These are phyloP conservation scores for Talaromyces sp. DNA, from an alignment of 2,329 filamentous ascomycete species.

Conservation along the genomic window DNA sequence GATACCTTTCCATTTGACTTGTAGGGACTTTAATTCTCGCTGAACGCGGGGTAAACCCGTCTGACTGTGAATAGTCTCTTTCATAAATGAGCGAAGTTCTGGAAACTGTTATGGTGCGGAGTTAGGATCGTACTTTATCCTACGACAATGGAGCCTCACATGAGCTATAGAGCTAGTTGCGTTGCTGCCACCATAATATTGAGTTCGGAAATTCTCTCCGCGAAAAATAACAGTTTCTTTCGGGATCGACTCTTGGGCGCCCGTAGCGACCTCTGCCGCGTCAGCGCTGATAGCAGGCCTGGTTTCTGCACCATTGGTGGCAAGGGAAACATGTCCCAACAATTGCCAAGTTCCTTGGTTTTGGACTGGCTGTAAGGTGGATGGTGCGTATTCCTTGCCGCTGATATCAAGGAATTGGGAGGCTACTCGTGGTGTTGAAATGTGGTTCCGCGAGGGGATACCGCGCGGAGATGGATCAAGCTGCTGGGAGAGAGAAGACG, in stretches of 20 bases:
- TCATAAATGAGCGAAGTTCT: conserved; percentile 25
- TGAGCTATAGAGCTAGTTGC: conserved; percentile 23
- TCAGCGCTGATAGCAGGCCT: conserved; percentile 20
- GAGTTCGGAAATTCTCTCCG: conserved; percentile 24
- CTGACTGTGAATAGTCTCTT: conserved; percentile 23
- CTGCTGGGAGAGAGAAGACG: background rate
- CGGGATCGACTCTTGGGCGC: conserved; percentile 2
- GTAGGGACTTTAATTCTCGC: conserved; percentile 22
- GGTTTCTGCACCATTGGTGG: conserved; percentile 1
- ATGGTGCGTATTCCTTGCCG: background rate
- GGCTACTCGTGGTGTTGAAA: background rate
- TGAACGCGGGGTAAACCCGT: conserved; percentile 23
- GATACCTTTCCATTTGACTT: conserved; percentile 23
- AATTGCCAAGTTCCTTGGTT: conserved; percentile 17
- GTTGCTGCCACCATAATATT: conserved; percentile 26
- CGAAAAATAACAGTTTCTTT: conserved; percentile 23
- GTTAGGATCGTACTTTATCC: background rate
- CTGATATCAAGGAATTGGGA: conserved; percentile 9
- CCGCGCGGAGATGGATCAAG: background rate
- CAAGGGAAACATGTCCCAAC: background rate
- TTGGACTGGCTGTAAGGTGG: background rate
- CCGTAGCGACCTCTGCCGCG: background rate
- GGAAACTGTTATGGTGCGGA: conserved; percentile 20
- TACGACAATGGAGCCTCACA: conserved; percentile 16
- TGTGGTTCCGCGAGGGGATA: background rate